Evolutionary conservation across 805 yeast species (phyloP), one percentile per base, ranked within the genome.

Genomic region (Cyberlindnera lachancei): DNA sequence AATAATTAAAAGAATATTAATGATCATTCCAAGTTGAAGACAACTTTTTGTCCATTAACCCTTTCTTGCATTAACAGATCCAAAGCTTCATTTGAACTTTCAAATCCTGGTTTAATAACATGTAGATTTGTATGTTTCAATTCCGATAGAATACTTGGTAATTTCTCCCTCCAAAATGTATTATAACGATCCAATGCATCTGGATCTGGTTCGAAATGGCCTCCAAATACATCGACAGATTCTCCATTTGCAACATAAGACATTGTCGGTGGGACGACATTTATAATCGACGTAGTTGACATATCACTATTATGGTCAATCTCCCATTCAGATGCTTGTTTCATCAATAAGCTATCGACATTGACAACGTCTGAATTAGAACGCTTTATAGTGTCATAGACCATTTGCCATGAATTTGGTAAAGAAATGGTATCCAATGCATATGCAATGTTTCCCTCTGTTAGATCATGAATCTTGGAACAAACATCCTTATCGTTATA

Each of bases 401-500:
- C 31, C 18, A 50, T 47, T 23, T 46, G 52, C 41, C 57, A 52
- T 7, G 67, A 57, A 17, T 42, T 45, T 4, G 39, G 31, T 6
- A 27, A 38, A 3, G 66, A 49, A 14, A 63, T 61, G 19, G 61
- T 53, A 35, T 63, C 69, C 3, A 62, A 36, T 8, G 52, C 55
- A 25, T 50, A 51, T 24, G 40, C 49, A 26, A 61, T 45, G 12
- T 54, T 46, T 18, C 53, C 52, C 13, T 50, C 44, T 31, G 55
- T 33, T 24, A 53, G 55, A 8, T 46, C 38, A 35, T 50, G 56
- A 35, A 71, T 67, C 48, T 67, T 59, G 18, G 63, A 63, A 31
- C 64, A 48, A 34, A 67, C 70, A 37, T 68, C 66, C 0, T 55
- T 44, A 38, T 68, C 73, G 37, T 58, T 59, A 44, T 71, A 70